A percentile compares a stretch with the other conserved stretches of the same genome.
These are phyloP conservation scores for Phytopythium montanum DNA, from an alignment of 352 stramenopile genomes.

Conservation along the genomic window DNA sequence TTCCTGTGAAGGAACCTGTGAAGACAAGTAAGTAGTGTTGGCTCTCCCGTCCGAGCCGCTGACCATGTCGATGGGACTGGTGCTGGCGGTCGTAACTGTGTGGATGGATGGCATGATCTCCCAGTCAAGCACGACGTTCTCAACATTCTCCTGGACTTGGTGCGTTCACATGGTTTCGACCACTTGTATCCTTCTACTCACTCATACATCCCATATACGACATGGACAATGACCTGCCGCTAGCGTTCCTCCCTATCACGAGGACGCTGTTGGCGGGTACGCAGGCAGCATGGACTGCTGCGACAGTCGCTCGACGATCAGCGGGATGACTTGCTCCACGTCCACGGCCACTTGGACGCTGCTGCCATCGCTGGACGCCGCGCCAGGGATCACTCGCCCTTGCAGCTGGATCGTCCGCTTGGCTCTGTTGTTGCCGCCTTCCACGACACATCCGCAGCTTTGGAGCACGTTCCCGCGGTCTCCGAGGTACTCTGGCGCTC, in stretches of 20 bases:
- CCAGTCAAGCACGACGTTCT: not conserved
- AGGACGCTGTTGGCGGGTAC: not conserved
- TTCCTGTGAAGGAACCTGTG: slow-evolving; percentile 21
- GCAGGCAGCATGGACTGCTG: slow-evolving; percentile 13
- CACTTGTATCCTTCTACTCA: not conserved
- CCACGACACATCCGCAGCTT: slow-evolving; percentile 36
- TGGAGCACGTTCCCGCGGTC: slow-evolving; percentile 36
- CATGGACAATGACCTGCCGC: not conserved
- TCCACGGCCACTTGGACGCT: slow-evolving; percentile 16
- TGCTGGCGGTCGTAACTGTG: not conserved
- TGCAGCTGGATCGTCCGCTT: slow-evolving; percentile 5
- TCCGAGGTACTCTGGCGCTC: slow-evolving; percentile 36
- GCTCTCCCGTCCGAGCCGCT: no score
- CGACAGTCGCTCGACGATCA: slow-evolving; percentile 28
- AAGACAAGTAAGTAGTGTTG: not conserved
- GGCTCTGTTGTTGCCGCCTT: not conserved
- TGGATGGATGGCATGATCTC: no score
- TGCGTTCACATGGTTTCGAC: not conserved
- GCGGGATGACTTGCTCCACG: slow-evolving; percentile 18
- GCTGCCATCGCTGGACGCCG: not conserved
- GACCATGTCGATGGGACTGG: not conserved
- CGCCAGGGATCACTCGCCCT: slow-evolving; percentile 8
- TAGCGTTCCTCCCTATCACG: not conserved
- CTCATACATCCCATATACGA: not conserved
- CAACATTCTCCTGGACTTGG: not conserved